A percentile compares a stretch with the other conserved stretches of the same genome.
These are phyloP conservation scores for Vicia sativa DNA, from an alignment of 306 rosid species.

Conservation along the genomic window DNA sequence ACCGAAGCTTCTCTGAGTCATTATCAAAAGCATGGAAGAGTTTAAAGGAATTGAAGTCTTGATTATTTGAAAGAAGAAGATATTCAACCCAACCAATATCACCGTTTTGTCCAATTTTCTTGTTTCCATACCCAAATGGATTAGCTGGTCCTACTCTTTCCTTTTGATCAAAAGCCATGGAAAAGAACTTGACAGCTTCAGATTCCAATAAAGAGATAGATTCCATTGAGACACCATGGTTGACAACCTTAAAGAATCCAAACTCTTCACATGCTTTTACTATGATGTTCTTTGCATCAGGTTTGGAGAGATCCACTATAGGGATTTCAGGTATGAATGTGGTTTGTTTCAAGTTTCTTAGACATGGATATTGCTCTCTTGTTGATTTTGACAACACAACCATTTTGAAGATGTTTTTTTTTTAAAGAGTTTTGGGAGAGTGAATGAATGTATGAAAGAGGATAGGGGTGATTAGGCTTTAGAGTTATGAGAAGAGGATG, in stretches of 20 bases:
- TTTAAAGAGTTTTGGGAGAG: too few relatives aligned
- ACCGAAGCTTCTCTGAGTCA: constrained; percentile 64
- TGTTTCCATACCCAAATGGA: constrained; percentile 78
- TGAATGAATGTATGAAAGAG: neutral
- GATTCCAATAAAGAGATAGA: constrained; percentile 60
- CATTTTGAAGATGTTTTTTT: constrained; percentile 41
- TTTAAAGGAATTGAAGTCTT: constrained; percentile 40
- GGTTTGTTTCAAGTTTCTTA: constrained; percentile 41
- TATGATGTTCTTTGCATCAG: constrained; percentile 62
- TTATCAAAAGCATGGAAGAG: constrained; percentile 47
- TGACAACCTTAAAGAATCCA: constrained; percentile 82
- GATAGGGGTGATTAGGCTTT: too few relatives aligned
- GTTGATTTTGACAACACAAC: constrained; percentile 53
- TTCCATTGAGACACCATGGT: constrained; percentile 75
- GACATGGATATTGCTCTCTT: constrained; percentile 46
- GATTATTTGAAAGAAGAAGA: constrained; percentile 63
- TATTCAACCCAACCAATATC: constrained; percentile 87
- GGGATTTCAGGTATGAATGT: constrained; percentile 60
- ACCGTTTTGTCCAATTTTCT: constrained; percentile 62
- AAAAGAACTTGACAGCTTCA: constrained; percentile 65
- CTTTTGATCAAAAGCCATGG: constrained; percentile 62
- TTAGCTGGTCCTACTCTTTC: constrained; percentile 65
- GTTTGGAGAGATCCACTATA: constrained; percentile 66
- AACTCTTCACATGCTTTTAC: constrained; percentile 82
- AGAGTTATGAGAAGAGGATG: too few relatives aligned